Evolutionary conservation across 1,139 yeast genomes (phyloP).

Genomic region (Zygosaccharomyces pseudobailii): DNA sequence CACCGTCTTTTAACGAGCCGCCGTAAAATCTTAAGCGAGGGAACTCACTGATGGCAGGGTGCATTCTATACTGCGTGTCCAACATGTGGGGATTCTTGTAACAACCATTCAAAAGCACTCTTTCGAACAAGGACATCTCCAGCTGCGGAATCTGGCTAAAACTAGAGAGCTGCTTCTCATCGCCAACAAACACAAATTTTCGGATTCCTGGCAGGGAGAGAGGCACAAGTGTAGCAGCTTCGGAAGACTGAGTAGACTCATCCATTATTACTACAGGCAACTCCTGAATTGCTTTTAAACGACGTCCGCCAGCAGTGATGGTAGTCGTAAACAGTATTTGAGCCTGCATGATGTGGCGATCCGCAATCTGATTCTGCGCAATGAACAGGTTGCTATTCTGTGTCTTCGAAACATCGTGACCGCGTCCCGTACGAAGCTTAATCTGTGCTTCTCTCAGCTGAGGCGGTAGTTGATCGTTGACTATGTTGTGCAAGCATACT

Average conservation of each 20-base stretch:
- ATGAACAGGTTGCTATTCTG: slow-evolving; percentile 48
- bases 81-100: slow-evolving; percentile 60
- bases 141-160: slow-evolving; percentile 61
- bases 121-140: slow-evolving; percentile 55
- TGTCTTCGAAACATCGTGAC: slow-evolving; percentile 38
- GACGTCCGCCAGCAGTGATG: slow-evolving; percentile 65
- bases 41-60: slow-evolving; percentile 60
- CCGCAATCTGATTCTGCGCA: slow-evolving; percentile 42
- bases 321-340: slow-evolving; percentile 68
- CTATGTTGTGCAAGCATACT: slow-evolving; percentile 61
- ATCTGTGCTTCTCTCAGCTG: slow-evolving; percentile 41
- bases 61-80: slow-evolving; percentile 72
- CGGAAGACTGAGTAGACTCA: slow-evolving; percentile 69
- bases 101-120: slow-evolving; percentile 52
- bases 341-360: slow-evolving; percentile 55
- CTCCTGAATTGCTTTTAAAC: slow-evolving; percentile 49
- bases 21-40: slow-evolving; percentile 55
- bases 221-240: slow-evolving; percentile 65
- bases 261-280: slow-evolving; percentile 69
- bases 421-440: slow-evolving; percentile 41
- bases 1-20: slow-evolving; percentile 55
- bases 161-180: slow-evolving; percentile 57
- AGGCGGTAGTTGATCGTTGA: slow-evolving; percentile 46
- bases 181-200: slow-evolving; percentile 69
- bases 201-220: slow-evolving; percentile 63